These are phyloP conservation scores for Yamadazyma friedrichii DNA, from an alignment of 1,139 yeast genomes.

Conservation along the genomic window DNA sequence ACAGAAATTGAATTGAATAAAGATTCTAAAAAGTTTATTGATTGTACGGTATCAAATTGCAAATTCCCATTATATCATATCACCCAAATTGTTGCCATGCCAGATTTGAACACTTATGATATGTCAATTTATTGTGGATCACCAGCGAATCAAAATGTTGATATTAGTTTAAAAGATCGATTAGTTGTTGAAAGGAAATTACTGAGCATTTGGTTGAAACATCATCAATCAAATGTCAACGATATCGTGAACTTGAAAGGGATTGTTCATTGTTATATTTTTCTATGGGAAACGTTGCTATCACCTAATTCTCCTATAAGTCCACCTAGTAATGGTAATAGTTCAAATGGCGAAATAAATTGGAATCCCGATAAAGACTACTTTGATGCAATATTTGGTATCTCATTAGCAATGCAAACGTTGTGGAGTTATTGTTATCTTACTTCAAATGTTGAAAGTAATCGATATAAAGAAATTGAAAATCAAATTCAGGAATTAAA, in stretches of 20 bases:
- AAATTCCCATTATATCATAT: constrained; percentile 60
- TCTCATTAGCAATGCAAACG: constrained; percentile 47
- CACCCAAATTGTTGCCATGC: constrained; percentile 65
- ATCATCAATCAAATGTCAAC: constrained; percentile 24
- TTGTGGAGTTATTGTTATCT: constrained; percentile 49
- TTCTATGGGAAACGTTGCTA: constrained; percentile 62
- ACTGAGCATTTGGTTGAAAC: constrained; percentile 43
- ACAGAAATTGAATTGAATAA: constrained; percentile 9
- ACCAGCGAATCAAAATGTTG: constrained; percentile 78
- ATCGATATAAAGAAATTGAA: constrained; percentile 24
- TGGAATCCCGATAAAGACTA: constrained; percentile 31
- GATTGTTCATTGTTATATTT: constrained; percentile 62
- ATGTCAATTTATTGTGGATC: constrained; percentile 79
- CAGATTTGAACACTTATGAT: constrained; percentile 71
- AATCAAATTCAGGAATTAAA: constrained; percentile 11
- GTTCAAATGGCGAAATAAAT: constrained; percentile 7
- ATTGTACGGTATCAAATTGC: constrained; percentile 13
- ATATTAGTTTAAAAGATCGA: constrained; percentile 56
- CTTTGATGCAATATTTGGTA: constrained; percentile 41
- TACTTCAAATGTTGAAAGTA: constrained; percentile 40
- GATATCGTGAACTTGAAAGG: constrained; percentile 38
- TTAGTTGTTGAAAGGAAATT: constrained; percentile 52
- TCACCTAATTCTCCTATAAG: constrained; percentile 33
- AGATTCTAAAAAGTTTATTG: constrained; percentile 10
- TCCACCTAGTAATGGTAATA: constrained; percentile 1